These are phyloP conservation scores for Leccinum fuscescens DNA, from an alignment of 1,284 basidiomycete genomes.

Conservation along the genomic window DNA sequence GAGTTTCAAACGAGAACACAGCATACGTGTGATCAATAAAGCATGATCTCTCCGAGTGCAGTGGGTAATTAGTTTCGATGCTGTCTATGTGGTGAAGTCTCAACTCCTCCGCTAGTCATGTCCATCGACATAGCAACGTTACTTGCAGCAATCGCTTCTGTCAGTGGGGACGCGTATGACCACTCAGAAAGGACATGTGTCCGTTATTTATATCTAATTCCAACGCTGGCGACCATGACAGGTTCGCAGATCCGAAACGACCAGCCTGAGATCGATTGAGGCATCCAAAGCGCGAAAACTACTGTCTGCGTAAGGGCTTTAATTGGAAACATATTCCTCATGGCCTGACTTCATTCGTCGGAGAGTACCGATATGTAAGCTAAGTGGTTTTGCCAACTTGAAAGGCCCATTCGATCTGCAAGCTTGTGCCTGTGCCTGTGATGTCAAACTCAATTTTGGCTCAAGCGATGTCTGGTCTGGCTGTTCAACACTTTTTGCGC, in stretches of 20 bases:
- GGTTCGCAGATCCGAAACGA: background rate
- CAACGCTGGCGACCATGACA: constrained; percentile 1
- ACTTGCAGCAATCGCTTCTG: background rate
- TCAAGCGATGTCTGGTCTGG: background rate
- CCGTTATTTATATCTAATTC: background rate
- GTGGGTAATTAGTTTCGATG: background rate
- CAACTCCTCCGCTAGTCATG: background rate
- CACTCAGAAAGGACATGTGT: background rate
- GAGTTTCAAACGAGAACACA: constrained; percentile 78
- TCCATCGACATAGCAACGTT: background rate
- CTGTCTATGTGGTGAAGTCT: constrained; percentile 1
- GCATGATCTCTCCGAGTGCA: constrained; percentile 19
- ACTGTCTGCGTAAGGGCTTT: background rate
- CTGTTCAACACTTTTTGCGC: background rate
- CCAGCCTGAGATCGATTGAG: constrained; percentile 1
- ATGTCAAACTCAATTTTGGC: constrained; percentile 9
- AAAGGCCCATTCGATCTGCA: background rate
- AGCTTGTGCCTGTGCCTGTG: constrained; percentile 2
- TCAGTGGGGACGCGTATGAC: background rate
- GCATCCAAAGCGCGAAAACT: background rate
- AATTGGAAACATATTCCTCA: background rate
- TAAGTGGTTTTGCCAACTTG: background rate
- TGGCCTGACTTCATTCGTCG: background rate
- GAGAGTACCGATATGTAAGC: background rate
- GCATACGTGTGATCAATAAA: constrained; percentile 61